Evolutionary conservation across 345 rosid species (phyloP), one percentile per base, ranked within the genome.

Genomic region (Boechera divaricarpa): DNA sequence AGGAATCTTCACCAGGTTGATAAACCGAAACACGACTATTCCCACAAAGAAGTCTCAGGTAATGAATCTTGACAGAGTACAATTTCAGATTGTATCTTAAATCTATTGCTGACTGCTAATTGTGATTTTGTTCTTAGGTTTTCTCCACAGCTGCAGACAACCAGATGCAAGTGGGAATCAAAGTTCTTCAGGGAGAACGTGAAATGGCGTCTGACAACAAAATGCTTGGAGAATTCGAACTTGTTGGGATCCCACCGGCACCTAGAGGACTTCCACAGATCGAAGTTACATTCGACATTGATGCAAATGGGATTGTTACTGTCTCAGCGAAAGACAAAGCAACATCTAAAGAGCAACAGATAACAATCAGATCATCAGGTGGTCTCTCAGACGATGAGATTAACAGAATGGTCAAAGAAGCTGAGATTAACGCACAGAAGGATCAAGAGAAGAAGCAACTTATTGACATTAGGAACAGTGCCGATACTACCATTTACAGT

Each of bases 1-100:
- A 65, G 88, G 86, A 6, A 76, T 85, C 59, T 83, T 86, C 79
- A 83, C 90, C 47, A 69, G 78, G 33, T 74, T 86, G 78, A 85
- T 86, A 45, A 73, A 75, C 63, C 66, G 88, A 31, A 87, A 87
- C 72, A 87, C 88, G 31, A 83, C 90, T 5, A 87, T 87, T 48
- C 90, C 90, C 15, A 87, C 90, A 6, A 85, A 83, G 87, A 85
- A 87, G 72, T 72, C 83, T 58, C 85, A 85, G 87, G 90, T 86
- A 52, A 35, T 54, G 32, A 38, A 60, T 9, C 51, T 61, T 68
- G 56, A 26, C 24, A 59, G 24, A 24, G 36, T 2, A 67, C 21
- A 36, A 72, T 24, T 39, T 5, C 33, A 52, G 16, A 41, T 39
- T 48, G 54, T 5, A 6, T 66, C 33, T 6, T 57, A 4, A 26